Conservation (phyloP, 176 grass and related monocot species). For the Urochloa ruziziensis region DNA sequence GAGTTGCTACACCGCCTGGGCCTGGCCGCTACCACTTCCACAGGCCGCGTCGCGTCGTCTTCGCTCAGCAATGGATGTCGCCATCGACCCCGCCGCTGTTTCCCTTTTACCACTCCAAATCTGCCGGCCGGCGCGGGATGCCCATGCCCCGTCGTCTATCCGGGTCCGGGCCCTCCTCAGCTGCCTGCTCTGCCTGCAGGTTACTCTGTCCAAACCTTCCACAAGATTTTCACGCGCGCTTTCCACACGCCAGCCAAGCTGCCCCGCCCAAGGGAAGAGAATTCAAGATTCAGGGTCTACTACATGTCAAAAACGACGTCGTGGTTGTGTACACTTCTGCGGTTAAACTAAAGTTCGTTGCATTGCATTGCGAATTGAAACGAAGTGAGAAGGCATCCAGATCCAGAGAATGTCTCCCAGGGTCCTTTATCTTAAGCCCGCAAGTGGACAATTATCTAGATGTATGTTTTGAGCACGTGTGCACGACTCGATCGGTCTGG, state of each 20-base stretch:
- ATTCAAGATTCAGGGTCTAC: neutral
- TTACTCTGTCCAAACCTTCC: neutral
- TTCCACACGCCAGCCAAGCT: neutral
- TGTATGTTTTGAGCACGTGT: neutral
- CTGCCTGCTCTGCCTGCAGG: neutral
- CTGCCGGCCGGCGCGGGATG: neutral
- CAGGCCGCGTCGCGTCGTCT: too few relatives aligned
- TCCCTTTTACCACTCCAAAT: neutral
- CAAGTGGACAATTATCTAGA: neutral
- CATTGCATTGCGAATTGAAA: too few relatives aligned
- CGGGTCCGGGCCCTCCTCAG: too few relatives aligned
- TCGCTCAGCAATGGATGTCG: too few relatives aligned
- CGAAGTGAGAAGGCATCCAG: neutral
- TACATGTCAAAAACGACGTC: neutral
- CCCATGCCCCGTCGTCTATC: neutral
- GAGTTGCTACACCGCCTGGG: slow-evolving; percentile 38
- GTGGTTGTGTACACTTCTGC: neutral
- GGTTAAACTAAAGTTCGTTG: too few relatives aligned
- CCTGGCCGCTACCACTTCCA: too few relatives aligned
- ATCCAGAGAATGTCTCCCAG: neutral
- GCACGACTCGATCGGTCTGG: neutral
- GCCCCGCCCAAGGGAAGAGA: neutral
- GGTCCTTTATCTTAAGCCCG: neutral
- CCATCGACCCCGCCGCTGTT: neutral
- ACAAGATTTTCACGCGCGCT: neutral